Percentiles rank a stretch among this genome's conserved stretches.
Evolutionary conservation across 306 rosid genomes (phyloP).

Genomic region (Biancaea sappan): DNA sequence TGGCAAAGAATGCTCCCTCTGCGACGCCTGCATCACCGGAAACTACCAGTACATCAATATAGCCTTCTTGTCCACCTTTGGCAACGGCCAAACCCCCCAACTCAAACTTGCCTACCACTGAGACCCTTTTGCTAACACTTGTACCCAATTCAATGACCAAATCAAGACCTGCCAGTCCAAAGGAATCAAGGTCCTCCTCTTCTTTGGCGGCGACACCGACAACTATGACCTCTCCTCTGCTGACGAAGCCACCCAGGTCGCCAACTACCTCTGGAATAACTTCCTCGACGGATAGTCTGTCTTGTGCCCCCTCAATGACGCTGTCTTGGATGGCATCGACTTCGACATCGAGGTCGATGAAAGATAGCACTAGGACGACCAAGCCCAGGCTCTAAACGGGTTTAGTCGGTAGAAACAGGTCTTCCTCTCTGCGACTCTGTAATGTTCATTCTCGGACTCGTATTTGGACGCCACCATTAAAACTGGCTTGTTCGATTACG

Average conservation of each 20-base stretch:
- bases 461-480: too few species aligned
- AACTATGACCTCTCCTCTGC: constrained; percentile 50
- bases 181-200: constrained; percentile 58
- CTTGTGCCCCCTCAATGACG: constrained; percentile 53
- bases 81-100: constrained; percentile 44
- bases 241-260: constrained; percentile 46
- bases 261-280: too few species aligned
- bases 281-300: constrained; percentile 51
- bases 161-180: too few species aligned
- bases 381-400: constrained; percentile 36
- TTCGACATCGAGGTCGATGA: constrained; percentile 55
- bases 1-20: constrained; percentile 46
- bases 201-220: constrained; percentile 49
- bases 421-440: too few species aligned
- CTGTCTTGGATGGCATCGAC: constrained; percentile 59
- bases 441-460: too few species aligned
- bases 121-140: constrained; percentile 29
- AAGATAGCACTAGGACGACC: constrained; percentile 37
- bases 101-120: constrained; percentile 54
- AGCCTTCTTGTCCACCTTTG: constrained; percentile 52
- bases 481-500: too few species aligned
- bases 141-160: constrained; percentile 50
- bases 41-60: constrained; percentile 65
- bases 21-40: constrained; percentile 50
- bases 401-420: constrained; percentile 28